These are phyloP conservation scores for Debaryomyces fabryi DNA, from an alignment of 1,139 yeast genomes.

Conservation along the genomic window DNA sequence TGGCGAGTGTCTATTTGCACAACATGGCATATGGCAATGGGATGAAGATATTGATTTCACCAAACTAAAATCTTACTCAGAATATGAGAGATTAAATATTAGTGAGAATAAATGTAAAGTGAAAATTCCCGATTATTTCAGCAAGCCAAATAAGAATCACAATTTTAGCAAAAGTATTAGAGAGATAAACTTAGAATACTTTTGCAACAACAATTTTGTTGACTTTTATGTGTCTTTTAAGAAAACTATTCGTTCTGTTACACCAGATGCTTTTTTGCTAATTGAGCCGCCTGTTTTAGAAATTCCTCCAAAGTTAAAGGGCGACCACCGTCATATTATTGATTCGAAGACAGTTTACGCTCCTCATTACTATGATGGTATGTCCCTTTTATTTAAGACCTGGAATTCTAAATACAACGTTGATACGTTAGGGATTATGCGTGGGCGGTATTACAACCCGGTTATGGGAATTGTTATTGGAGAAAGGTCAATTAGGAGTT, in stretches of 20 bases:
- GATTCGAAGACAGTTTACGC: conserved; percentile 73
- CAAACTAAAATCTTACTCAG: conserved; percentile 20
- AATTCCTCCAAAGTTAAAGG: conserved; percentile 68
- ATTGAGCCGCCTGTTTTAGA: conserved; percentile 86
- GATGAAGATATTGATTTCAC: conserved; percentile 28
- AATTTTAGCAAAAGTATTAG: conserved; percentile 17
- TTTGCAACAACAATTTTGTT: conserved; percentile 64
- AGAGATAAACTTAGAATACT: conserved; percentile 55
- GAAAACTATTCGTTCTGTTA: conserved; percentile 46
- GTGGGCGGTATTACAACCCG: conserved; percentile 76
- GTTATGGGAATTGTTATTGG: conserved; percentile 80
- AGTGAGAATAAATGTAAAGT: conserved; percentile 33
- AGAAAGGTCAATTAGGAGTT: conserved; percentile 72
- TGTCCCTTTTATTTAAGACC: conserved; percentile 85
- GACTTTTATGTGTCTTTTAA: conserved; percentile 58
- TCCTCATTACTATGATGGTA: conserved; percentile 92
- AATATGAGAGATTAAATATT: conserved; percentile 35
- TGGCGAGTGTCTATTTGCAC: conserved; percentile 79
- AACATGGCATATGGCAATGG: conserved; percentile 74
- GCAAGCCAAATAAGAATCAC: conserved; percentile 26
- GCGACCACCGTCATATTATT: conserved; percentile 50
- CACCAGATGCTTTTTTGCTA: conserved; percentile 56
- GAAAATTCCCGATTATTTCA: conserved; percentile 35
- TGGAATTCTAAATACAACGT: conserved; percentile 82
- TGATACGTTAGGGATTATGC: conserved; percentile 87